Evolutionary conservation across 257 asterid genomes (phyloP).

Genomic region (Nicotiana paniculata): DNA sequence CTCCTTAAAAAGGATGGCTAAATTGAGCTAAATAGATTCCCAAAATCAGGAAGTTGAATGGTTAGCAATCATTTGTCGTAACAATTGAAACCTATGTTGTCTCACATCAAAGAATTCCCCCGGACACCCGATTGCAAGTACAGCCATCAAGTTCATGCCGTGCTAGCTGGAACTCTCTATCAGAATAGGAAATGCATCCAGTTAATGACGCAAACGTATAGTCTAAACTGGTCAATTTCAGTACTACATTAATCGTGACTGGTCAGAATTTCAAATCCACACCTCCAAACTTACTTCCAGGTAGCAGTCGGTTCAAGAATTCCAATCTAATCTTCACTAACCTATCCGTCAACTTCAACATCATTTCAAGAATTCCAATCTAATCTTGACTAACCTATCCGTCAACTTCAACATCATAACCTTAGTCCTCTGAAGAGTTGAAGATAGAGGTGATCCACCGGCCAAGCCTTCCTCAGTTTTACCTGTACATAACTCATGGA

Average conservation of each 20-base stretch:
- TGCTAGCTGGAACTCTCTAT: not conserved
- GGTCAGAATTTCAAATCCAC: not conserved
- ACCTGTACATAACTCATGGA: not conserved
- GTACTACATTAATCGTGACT: not conserved
- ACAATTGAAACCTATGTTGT: not conserved
- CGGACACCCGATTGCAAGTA: not conserved
- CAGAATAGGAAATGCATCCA: not conserved
- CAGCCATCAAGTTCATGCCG: not conserved
- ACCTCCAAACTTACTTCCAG: not conserved
- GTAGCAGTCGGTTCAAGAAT: not conserved
- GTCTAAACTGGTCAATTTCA: not conserved
- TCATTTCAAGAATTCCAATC: not conserved
- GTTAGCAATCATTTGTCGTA: not conserved
- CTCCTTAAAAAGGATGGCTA: not conserved
- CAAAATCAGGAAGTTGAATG: not conserved
- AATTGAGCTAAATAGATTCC: not conserved
- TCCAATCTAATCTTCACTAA: not conserved
- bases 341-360: not conserved
- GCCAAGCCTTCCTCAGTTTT: not conserved
- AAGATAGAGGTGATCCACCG: not conserved
- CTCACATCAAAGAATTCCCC: not conserved
- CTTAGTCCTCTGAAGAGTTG: not conserved
- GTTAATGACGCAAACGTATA: not conserved
- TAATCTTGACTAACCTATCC: not conserved
- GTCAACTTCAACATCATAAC: not conserved